A percentile compares a stretch with the other conserved stretches of the same genome.
These are phyloP conservation scores for Suillus paluster DNA, from an alignment of 768 basidiomycete genomes.

Conservation along the genomic window DNA sequence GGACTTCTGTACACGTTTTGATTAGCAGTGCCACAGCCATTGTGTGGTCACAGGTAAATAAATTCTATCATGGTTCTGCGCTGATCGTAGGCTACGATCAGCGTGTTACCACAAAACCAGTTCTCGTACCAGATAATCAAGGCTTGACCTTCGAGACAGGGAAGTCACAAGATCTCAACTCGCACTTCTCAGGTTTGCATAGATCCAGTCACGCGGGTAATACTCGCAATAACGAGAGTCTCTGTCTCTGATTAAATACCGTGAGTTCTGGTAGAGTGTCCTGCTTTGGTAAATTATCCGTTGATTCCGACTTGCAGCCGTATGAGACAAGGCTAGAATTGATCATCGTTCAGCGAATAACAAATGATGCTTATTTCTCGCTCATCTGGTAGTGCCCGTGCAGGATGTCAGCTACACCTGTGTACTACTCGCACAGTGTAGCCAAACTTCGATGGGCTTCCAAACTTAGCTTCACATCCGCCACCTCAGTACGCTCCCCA, in stretches of 20 bases:
- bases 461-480: slow-evolving; percentile 17
- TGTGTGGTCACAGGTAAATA: neutral
- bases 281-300: too few species aligned
- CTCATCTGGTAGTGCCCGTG: neutral
- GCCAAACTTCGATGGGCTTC: neutral
- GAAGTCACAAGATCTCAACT: neutral
- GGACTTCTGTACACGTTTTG: neutral
- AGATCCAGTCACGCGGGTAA: neutral
- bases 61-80: neutral
- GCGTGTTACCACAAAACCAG: neutral
- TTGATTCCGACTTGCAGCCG: too few species aligned
- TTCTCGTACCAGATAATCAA: neutral
- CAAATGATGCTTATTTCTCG: neutral
- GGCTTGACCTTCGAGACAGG: neutral
- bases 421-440: neutral
- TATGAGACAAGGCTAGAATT: neutral
- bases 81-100: neutral
- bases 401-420: neutral
- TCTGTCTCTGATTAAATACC: too few species aligned
- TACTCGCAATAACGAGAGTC: neutral
- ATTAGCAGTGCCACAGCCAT: neutral
- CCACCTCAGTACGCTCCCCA: slow-evolving; percentile 35
- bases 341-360: neutral
- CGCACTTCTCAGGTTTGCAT: neutral
- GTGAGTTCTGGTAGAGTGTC: too few species aligned